These are phyloP conservation scores for Venturia oleaginea DNA, from an alignment of 2,329 filamentous ascomycete genomes.

Conservation along the genomic window DNA sequence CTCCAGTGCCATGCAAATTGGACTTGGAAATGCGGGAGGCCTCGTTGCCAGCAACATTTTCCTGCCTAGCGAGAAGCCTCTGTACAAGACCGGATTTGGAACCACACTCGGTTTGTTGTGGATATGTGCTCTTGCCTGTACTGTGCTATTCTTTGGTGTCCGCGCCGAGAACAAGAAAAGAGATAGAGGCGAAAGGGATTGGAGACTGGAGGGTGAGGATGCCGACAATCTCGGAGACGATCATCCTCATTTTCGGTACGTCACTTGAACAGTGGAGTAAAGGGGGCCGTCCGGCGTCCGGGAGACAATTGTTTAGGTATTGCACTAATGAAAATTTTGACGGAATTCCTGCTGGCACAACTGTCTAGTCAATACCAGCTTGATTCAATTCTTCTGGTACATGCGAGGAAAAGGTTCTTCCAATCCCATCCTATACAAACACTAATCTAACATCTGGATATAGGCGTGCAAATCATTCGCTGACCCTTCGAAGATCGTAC, in stretches of 20 bases:
- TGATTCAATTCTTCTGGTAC: background rate
- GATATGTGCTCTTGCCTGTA: conserved; percentile 34
- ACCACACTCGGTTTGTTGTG: conserved; percentile 39
- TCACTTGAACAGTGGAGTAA: conserved; percentile 17
- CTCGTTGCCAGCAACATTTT: conserved; percentile 46
- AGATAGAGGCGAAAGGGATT: conserved; percentile 38
- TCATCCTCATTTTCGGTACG: conserved; percentile 42
- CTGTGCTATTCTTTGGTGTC: conserved; percentile 33
- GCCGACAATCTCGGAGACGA: conserved; percentile 43
- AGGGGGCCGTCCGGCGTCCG: background rate
- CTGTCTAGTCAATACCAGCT: background rate
- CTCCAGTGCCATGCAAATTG: conserved; percentile 42
- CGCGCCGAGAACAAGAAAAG: conserved; percentile 38
- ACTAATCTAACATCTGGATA: background rate
- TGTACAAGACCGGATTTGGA: conserved; percentile 43
- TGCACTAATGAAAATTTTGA: background rate
- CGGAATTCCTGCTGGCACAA: background rate
- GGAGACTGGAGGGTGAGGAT: conserved; percentile 33
- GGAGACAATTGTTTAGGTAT: no score
- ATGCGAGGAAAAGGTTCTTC: background rate
- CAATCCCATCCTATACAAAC: background rate
- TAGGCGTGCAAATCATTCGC: no score
- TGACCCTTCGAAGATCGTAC: background rate
- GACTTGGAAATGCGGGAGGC: conserved; percentile 22
- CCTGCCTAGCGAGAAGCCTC: conserved; percentile 37